These are phyloP conservation scores for Naganishia kalamii DNA, from an alignment of 768 basidiomycete genomes.

Conservation along the genomic window DNA sequence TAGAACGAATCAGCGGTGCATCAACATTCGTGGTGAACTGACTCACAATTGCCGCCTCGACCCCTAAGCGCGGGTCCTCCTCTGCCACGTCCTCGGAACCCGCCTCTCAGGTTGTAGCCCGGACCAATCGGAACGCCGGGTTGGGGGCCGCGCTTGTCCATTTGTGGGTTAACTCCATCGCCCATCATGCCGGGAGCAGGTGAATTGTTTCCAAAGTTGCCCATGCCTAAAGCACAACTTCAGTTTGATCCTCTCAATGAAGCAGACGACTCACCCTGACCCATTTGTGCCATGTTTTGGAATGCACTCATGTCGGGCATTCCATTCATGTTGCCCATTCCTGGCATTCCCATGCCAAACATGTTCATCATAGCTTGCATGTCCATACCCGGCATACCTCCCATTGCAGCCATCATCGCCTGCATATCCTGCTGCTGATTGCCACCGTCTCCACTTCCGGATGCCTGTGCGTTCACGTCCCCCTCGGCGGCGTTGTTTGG, in stretches of 20 bases:
- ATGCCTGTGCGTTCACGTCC: constrained; percentile 50
- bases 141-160: neutral
- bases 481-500: constrained; percentile 74
- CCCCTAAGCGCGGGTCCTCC: constrained; percentile 14
- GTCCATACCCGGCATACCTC: constrained; percentile 51
- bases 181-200: constrained; percentile 2
- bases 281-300: constrained; percentile 8
- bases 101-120: constrained; percentile 5
- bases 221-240: neutral
- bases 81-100: constrained; percentile 18
- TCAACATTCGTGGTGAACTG: no score
- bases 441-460: constrained; percentile 31
- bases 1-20: neutral
- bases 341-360: constrained; percentile 22
- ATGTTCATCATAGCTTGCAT: constrained; percentile 32
- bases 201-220: constrained; percentile 1
- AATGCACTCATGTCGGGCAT: constrained; percentile 11
- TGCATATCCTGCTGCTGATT: constrained; percentile 65
- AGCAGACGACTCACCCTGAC: neutral
- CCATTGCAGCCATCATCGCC: constrained; percentile 81
- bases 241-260: neutral
- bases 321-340: constrained; percentile 19
- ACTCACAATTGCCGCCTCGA: constrained; percentile 21
- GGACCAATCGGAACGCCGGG: constrained; percentile 4
- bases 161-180: neutral